Base-by-base conservation (phyloP, 2,329 filamentous ascomycete species). In the Hypoxylon sp. region DNA sequence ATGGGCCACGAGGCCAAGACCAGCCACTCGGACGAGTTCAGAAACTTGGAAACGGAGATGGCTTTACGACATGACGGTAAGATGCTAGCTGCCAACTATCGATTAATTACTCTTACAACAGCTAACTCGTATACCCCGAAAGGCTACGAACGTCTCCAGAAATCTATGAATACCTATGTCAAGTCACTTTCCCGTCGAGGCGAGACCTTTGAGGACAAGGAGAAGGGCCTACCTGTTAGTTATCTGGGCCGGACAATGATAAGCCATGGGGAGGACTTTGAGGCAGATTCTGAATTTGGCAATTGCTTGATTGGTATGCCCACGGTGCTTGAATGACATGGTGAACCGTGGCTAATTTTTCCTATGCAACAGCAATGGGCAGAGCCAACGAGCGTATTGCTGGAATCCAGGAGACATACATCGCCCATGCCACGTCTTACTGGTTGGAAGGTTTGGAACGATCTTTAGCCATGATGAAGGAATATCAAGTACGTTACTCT, bases 401-500 rank as follows among this genome's bases (percentile, higher is more conserved):
- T 9, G 88, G 93, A 50, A 87, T 93, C 60, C 95, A 98, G 79
- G 95, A 97, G 77, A 88, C 85, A 23, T 97, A 95, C 75, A 88
- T 93, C 47, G 85, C 88, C 32, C 87, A 92, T 73, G 91, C 93
- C 67, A 96, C 91, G 14, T 86, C 88, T 32, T 91, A 87, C 77
- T 97, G 95, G 95, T 84, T 97, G 62, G 94, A 97, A 78, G 94
- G 92, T n/a, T 83, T 97, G 21, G 95, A 98, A 78, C 86, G 94
- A 70, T 96, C 91, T 25, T 80, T 97, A 55, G 90, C 93, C 34
- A 96, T 97, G 85, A 95, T 98, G 93, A 97, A 97, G 78, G 96
- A 98, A 76, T 98, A 97, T 74, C 94, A 97, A 86, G 92, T 95
- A 84, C 58, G 86, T 77, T 19, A 29, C 4, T 11, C 23, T 7